Evolutionary conservation across 2,329 filamentous ascomycete genomes (phyloP), one percentile per base, ranked within the genome.

Genomic region (Shiraia sp.): DNA sequence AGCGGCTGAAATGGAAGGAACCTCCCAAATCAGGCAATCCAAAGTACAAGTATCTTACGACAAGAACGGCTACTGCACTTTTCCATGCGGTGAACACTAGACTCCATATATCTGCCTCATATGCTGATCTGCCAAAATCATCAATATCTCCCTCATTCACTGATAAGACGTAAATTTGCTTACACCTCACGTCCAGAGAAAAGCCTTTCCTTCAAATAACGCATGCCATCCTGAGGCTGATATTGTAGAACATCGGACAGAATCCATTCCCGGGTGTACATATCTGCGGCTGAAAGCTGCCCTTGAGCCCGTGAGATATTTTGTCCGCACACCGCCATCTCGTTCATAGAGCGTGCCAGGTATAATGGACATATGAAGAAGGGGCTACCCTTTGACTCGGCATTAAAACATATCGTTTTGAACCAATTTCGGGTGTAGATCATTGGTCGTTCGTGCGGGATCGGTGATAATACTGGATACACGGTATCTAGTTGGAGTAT

Each of bases 11-110:
- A 9, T 41, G 37, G 2, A 27, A 34, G 13, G 44, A 25, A 32
- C 42, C 37, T 7, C 30, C 38, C n/a, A 49, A 40, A 13, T 52
- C 40, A 15, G 42, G 45, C 10, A 51, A 31, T 30, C 57, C 55
- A 31, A 61, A 49, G 36, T 46, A 61, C 10, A 57, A 35, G 30
- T 59, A 49, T 13, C 55, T 51, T 10, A 61, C 27, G 4, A 41
- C 46, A 1, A 61, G 37, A 9, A 61, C 50, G 2, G 44, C 55
- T 4, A 53, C 43, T 2, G 55, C 51, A 19, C 40, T 46, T 32
- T 51, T 53, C 57, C 53, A 57, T 3, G 47, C 40, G 14, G 42
- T 33, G 15, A 31, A 32, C 4, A 52, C 32, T 2, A 31, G 23
- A 3, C 43, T 28, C 47, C 42, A 53, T 23, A 37, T 14, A 19